Base-by-base conservation (phyloP, 495 filamentous ascomycete genomes). In the Entonaema liquescens region DNA sequence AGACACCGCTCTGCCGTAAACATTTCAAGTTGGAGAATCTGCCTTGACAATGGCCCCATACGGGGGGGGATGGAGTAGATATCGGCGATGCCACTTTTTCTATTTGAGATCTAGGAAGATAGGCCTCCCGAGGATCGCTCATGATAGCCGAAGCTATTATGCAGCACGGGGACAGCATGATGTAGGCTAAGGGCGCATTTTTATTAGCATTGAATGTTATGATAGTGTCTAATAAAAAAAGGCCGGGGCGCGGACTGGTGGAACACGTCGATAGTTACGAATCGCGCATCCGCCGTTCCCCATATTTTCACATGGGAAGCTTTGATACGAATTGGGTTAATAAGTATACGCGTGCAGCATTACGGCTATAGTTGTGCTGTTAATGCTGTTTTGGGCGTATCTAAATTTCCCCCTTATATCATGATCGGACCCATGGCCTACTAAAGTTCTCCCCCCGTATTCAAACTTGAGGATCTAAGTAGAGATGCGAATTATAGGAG, bases 251-350 rank as follows among this genome's bases (percentile, higher is more conserved):
- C 58, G 70, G 70, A 55, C 47, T 58, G 2, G 62, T 65, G 70
- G 70, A 40, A 61, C 70, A 44, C 61, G 61, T 66, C 29, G 54
- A 56, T 44, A 54, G 57, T 26, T 49, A 15, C 26, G 23, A 29
- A 36, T 58, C 52, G 58, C 28, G 52, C 61, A 57, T 17, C 69
- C 59, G 64, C 62, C 35, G n/a, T 53, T 73, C 65, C 36, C 70
- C 70, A 73, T 73, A 62, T 65, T 68, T 73, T 73, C 70, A 73
- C 65, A 73, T 73, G 70, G 13, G 64, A 68, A 65, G 44, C 52
- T 21, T 25, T 35, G 25, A 47, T 17, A 13, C 50, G 35, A 31
- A 65, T 59, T 47, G 31, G 55, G 54, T 42, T 68, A 68, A 61
- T 65, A 59, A 21, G 9, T 17, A 47, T 59, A 54, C 47, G 50